phyloP scores from a whole-genome alignment of 2,329 filamentous ascomycete species.

The Fusarium cicatricum region DNA sequence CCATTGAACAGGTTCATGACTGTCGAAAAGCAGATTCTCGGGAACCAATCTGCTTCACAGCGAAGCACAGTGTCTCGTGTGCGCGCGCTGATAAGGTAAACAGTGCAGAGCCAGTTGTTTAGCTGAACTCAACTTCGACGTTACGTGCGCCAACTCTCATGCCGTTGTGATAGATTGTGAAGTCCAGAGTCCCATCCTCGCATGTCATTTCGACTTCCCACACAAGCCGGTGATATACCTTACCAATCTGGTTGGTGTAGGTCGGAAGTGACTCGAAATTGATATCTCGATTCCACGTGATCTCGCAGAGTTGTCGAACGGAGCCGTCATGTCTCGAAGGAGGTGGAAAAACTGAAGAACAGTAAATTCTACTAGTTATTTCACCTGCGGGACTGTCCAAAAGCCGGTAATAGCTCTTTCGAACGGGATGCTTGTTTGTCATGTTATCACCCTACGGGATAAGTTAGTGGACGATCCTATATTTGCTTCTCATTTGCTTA shows the following conservation, averaged over 20 bases:
- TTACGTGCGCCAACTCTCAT: constrained; percentile 25
- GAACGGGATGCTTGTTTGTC: neutral
- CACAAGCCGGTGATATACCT: neutral
- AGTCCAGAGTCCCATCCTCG: constrained; percentile 34
- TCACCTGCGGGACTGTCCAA: fast-evolving
- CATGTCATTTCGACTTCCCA: constrained; percentile 33
- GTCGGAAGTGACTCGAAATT: constrained; percentile 9
- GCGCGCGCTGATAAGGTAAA: too few relatives aligned
- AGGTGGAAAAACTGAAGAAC: neutral
- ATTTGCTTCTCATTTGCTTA: neutral
- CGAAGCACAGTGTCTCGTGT: too few relatives aligned
- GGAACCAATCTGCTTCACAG: too few relatives aligned
- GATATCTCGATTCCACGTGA: constrained; percentile 29
- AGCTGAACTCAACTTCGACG: constrained; percentile 34
- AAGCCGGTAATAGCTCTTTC: fast-evolving
- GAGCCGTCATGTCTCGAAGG: fast-evolving
- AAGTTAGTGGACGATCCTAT: neutral
- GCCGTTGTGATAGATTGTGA: constrained; percentile 22
- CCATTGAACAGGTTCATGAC: too few relatives aligned
- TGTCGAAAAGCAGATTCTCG: too few relatives aligned
- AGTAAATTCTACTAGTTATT: neutral
- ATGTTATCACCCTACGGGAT: constrained; percentile 22
- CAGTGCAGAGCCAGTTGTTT: too few relatives aligned
- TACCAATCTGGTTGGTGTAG: constrained; percentile 14
- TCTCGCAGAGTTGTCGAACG: constrained; percentile 25